Conservation (phyloP, 148 eudicot genomes). For the Dysphania ambrosioides region DNA sequence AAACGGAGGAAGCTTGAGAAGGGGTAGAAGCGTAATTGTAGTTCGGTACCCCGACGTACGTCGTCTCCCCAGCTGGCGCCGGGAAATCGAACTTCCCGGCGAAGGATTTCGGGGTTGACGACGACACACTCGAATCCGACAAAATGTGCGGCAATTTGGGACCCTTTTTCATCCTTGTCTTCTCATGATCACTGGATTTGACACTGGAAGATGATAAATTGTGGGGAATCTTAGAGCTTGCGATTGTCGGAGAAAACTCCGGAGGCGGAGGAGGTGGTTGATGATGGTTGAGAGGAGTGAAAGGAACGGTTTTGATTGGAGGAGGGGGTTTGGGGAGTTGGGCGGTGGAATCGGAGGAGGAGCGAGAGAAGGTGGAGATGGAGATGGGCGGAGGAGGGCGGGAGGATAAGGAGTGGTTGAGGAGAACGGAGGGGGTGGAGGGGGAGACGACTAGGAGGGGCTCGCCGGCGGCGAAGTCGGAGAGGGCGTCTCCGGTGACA, state of each 20-base stretch:
- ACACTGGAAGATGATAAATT: constrained; percentile 32
- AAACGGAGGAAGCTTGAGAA: constrained; percentile 77
- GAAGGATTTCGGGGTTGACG: constrained; percentile 34
- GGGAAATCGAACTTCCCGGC: constrained; percentile 28
- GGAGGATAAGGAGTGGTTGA: constrained; percentile 54
- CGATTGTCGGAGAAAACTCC: constrained; percentile 24
- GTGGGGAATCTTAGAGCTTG: constrained; percentile 46
- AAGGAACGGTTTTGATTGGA: constrained; percentile 17
- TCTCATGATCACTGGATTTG: not conserved
- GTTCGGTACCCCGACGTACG: constrained; percentile 42
- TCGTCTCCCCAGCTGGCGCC: constrained; percentile 17
- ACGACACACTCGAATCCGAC: constrained; percentile 59
- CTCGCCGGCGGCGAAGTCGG: constrained; percentile 74
- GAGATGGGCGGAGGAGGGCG: constrained; percentile 45
- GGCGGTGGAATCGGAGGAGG: constrained; percentile 17
- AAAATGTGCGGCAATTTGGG: constrained; percentile 49
- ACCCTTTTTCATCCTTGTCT: constrained; percentile 10
- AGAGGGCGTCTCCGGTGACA: constrained; percentile 70
- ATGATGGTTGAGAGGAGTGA: constrained; percentile 22
- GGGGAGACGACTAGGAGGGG: constrained; percentile 67
- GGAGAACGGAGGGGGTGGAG: constrained; percentile 67
- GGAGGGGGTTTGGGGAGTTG: constrained; percentile 23
- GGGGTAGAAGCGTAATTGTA: constrained; percentile 43
- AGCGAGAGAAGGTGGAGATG: constrained; percentile 16
- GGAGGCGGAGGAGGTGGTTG: constrained; percentile 33